Evolutionary conservation across 2,329 filamentous ascomycete genomes (phyloP), one percentile per base, ranked within the genome.

Genomic region (Plectosphaerella plurivora): DNA sequence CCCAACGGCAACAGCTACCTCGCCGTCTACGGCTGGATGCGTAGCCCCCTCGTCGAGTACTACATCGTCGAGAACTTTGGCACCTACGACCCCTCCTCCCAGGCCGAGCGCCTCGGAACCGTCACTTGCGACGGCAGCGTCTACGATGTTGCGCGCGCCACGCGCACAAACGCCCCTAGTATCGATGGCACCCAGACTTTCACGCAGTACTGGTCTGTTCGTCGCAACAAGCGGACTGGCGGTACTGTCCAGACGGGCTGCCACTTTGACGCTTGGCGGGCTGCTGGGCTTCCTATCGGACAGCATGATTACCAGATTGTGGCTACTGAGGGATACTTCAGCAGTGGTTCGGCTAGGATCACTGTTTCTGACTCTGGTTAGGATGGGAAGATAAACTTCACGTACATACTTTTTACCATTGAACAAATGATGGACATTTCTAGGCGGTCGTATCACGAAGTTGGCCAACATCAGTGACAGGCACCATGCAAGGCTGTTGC

Each of bases 251-350:
- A 72, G 37, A 70, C 70, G 2, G 67, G 63, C 25, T 75, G 72
- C 57, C 78, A 82, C 62, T 81, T 82, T 59, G 69, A 76, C 57
- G 78, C 77, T 7, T 83, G 79, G 79, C 63, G 63, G 18, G 66
- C 68, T 35, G 60, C 63, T 16, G 78, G 79, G 5, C 63, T 81
- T 63, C 70, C 65, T 24, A 60, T 82, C 12, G 79, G 79, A 3
- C 68, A 57, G 36, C 68, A 73, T 57, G 16, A 44, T 16, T 82
- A 82, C 63, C 72, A 76, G 69, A 78, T 82, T 55, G 65, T 81
- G 18, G 78, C 79, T 15, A 77, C 75, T 1, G 79, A 82, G 64
- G 78, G 76, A 4, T 80, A 79, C 64, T 65, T 69, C 54, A 78
- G 76, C 66, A 72, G 67, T 53, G 78, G 79, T 1, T 69, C 65